phyloP scores from a whole-genome alignment of 306 rosid genomes.

The Fragaria nilgerrensis region DNA sequence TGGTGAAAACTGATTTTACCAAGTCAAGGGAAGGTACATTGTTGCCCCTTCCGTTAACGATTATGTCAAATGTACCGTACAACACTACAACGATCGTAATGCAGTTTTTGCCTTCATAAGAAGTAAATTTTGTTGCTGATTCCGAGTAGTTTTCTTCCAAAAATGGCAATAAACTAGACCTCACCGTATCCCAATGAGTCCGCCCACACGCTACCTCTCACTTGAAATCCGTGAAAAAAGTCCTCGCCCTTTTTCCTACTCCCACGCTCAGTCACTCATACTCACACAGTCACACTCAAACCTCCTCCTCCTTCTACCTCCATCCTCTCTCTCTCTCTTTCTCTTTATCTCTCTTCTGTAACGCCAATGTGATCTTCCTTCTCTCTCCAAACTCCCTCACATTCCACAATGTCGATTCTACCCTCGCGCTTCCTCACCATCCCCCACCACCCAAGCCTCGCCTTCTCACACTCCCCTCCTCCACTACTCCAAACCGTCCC shows the following conservation, averaged over 20 bases:
- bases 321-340: not conserved
- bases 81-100: too few species aligned
- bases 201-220: not conserved
- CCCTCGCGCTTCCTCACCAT: slow-evolving; percentile 28
- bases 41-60: too few species aligned
- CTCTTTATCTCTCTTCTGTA: not conserved
- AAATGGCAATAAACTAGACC: not conserved
- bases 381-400: not conserved
- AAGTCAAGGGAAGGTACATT: too few species aligned
- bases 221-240: not conserved
- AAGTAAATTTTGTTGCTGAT: too few species aligned
- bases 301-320: not conserved
- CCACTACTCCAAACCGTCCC: not conserved
- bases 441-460: slow-evolving; percentile 16
- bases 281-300: slow-evolving; percentile 2
- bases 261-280: not conserved
- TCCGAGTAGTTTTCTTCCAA: not conserved
- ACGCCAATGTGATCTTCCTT: not conserved
- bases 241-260: slow-evolving; percentile 4
- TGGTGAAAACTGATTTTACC: too few species aligned
- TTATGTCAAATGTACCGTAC: too few species aligned
- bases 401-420: slow-evolving; percentile 39
- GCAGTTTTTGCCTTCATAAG: too few species aligned
- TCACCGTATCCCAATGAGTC: not conserved
- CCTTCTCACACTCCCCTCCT: slow-evolving; percentile 19